Evolutionary conservation across 2,329 filamentous ascomycete genomes (phyloP), one percentile per base, ranked within the genome.

Genomic region (Teratosphaeria destructans): DNA sequence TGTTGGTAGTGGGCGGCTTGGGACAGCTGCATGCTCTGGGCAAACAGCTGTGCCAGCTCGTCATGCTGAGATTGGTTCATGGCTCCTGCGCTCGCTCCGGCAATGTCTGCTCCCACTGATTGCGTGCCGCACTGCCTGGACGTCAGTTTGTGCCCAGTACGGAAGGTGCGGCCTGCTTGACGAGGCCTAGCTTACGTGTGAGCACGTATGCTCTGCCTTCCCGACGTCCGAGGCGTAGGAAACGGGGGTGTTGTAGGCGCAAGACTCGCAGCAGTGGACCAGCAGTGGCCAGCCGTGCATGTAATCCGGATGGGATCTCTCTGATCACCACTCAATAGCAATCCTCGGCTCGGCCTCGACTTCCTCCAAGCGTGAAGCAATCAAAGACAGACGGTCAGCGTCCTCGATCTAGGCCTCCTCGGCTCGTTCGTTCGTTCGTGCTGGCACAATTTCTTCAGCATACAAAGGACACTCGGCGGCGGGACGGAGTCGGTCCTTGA

Each of bases 1-100:
- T 74, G 77, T 60, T 59, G 68, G 65, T 49, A 68, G 56, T 61
- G 68, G 65, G 67, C 68, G 62, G 61, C 72, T 61, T 71, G 72
- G 68, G 65, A 94, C 81, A 65, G 57, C 58, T 81, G 88, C 75
- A 95, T 82, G 71, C 89, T 88, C 66, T 84, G 85, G 57, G 87
- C 82, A 74, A 96, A 91, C 68, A 95, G 85, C 61, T 82, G 78
- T n/a, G 87, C 82, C 39, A 96, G 86, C 66, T 95, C 91, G 64
- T 95, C 89, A 71, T 92, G 85, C 68, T 85, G 82, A 1, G 49
- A 47, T 26, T 60, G 47, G 43, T 62, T 61, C 63, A 65, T 65
- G 63, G 16, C 64, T 57, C 56, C 52, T 76, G 79, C 70, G 73
- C 67, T 65, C 75, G 76, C 64, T 75, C 63, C 67, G 75, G 75